These are phyloP conservation scores for Globisporangium rhizosaccharum DNA, from an alignment of 352 stramenopile species.

Conservation along the genomic window DNA sequence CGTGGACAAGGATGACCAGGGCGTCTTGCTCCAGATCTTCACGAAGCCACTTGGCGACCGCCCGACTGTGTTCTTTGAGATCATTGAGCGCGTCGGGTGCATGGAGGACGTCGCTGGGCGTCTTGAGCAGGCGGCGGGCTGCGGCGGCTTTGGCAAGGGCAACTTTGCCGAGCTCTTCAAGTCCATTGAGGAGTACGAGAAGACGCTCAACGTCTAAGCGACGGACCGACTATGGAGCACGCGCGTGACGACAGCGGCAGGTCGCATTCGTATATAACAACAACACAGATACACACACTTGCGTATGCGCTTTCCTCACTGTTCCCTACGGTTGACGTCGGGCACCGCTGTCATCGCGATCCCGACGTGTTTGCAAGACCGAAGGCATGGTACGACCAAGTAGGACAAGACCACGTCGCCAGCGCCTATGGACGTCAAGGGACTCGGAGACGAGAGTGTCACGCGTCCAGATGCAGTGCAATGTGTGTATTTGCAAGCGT, in stretches of 20 bases:
- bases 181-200: slow-evolving; percentile 90
- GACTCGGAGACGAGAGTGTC: too few species aligned
- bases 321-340: too few species aligned
- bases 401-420: too few species aligned
- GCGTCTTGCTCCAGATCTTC: slow-evolving; percentile 91
- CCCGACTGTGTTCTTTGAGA: slow-evolving; percentile 89
- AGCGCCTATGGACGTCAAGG: too few species aligned
- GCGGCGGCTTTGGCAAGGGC: slow-evolving; percentile 89
- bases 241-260: too few species aligned
- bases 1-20: slow-evolving; percentile 93
- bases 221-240: background rate
- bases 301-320: too few species aligned
- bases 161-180: slow-evolving; percentile 93
- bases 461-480: too few species aligned
- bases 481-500: background rate
- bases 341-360: background rate
- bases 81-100: slow-evolving; percentile 92
- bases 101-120: slow-evolving; percentile 61
- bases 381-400: too few species aligned
- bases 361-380: too few species aligned
- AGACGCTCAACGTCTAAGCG: slow-evolving; percentile 71
- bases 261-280: background rate
- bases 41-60: slow-evolving; percentile 86
- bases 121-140: slow-evolving; percentile 74
- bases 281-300: background rate